A percentile compares a stretch with the other conserved stretches of the same genome.
Evolutionary conservation across 2,329 filamentous ascomycete species (phyloP).

Genomic region (Penicillium psychrosexuale): DNA sequence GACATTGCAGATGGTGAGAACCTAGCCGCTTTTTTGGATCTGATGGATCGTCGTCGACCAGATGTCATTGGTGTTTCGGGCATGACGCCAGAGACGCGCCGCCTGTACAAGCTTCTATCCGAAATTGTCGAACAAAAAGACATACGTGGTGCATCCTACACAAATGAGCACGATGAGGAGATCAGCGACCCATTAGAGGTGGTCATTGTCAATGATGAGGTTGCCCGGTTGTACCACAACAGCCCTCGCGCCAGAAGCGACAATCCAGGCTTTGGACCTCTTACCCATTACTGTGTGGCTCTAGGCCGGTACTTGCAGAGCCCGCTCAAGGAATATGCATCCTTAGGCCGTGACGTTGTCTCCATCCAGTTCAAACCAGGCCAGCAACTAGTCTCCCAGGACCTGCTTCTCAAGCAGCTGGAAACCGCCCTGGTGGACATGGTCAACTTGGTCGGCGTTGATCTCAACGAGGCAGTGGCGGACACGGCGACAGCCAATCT

Average conservation of each 20-base stretch:
- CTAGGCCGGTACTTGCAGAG: constrained; percentile 91
- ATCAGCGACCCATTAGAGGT: constrained; percentile 79
- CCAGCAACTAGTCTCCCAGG: constrained; percentile 81
- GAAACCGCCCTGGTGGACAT: constrained; percentile 98
- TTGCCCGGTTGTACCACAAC: constrained; percentile 92
- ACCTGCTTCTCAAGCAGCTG: constrained; percentile 79
- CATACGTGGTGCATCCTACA: constrained; percentile 75
- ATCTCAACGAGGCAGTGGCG: constrained; percentile 85
- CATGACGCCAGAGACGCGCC: constrained; percentile 81
- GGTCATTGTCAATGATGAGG: constrained; percentile 91
- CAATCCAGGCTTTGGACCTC: constrained; percentile 72
- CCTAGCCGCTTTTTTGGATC: constrained; percentile 69
- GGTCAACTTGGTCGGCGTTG: constrained; percentile 93
- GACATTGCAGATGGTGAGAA: constrained; percentile 62
- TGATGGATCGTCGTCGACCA: constrained; percentile 75
- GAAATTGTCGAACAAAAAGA: constrained; percentile 73
- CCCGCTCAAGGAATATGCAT: constrained; percentile 93
- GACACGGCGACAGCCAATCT: constrained; percentile 82
- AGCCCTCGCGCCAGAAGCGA: constrained; percentile 75
- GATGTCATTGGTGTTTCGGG: constrained; percentile 90
- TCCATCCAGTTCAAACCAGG: constrained; percentile 87
- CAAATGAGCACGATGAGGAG: constrained; percentile 75
- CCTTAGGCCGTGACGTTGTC: constrained; percentile 79
- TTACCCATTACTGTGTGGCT: constrained; percentile 85
- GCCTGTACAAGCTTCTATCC: constrained; percentile 76